Percentiles rank a stretch among this genome's conserved stretches.
Evolutionary conservation across 768 basidiomycete genomes (phyloP).

Genomic region (Xerocomellus amylosporus): DNA sequence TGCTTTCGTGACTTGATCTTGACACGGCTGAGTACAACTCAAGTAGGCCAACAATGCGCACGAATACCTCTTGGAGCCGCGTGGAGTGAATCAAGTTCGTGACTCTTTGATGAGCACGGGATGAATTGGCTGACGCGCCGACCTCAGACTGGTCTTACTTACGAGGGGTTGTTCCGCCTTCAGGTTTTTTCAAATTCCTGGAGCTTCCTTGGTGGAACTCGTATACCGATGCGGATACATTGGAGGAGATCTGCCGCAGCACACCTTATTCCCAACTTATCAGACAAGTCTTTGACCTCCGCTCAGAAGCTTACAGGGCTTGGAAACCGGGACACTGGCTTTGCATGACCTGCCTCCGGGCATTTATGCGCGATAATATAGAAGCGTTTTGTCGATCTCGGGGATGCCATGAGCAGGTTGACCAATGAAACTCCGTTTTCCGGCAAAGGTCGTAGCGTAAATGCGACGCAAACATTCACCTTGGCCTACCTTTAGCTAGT

Average conservation of each 20-base stretch:
- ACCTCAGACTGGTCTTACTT: slow-evolving; percentile 16
- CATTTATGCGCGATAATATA: slow-evolving; percentile 7
- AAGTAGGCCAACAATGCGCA: slow-evolving; percentile 4
- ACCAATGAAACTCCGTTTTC: neutral
- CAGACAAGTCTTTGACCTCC: neutral
- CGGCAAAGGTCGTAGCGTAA: no score
- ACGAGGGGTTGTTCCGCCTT: slow-evolving; percentile 13
- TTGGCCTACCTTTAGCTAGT: no score
- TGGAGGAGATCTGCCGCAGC: slow-evolving; percentile 6
- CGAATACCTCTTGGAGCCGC: neutral
- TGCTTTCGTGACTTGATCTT: neutral
- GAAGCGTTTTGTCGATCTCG: slow-evolving; percentile 1
- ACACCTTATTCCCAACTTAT: slow-evolving; percentile 9
- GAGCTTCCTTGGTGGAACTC: slow-evolving; percentile 17
- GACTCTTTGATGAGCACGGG: neutral
- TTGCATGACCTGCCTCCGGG: slow-evolving; percentile 11
- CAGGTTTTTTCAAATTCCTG: slow-evolving; percentile 9
- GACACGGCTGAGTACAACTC: neutral
- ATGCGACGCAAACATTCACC: no score
- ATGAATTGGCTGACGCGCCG: neutral
- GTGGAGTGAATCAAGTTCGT: slow-evolving; percentile 16
- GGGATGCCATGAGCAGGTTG: neutral
- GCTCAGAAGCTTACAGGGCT: slow-evolving; percentile 2
- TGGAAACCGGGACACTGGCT: slow-evolving; percentile 13
- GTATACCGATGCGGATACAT: neutral